Percentiles rank a stretch among this genome's conserved stretches.
Conservation (phyloP, 2,329 filamentous ascomycete genomes). For the Nemania diffusa region DNA sequence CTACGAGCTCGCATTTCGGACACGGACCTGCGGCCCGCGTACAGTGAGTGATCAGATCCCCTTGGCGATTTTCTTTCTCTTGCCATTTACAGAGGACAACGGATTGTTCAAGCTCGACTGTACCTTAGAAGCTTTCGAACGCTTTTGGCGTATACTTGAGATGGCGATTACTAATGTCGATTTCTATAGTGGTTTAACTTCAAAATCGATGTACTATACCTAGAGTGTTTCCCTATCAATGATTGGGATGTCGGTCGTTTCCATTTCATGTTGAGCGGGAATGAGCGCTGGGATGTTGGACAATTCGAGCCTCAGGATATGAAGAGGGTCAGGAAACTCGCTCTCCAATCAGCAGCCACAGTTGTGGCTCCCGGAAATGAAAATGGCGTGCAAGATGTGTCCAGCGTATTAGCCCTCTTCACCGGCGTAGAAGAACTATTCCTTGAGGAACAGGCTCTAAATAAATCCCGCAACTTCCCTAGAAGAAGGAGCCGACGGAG, state of each 20-base stretch:
- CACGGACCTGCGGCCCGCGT: conserved; percentile 35
- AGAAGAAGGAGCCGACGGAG: background rate
- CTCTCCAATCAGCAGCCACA: conserved; percentile 6
- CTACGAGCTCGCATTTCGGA: conserved; percentile 39
- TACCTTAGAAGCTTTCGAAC: background rate
- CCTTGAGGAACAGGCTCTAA: conserved; percentile 5
- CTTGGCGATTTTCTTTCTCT: background rate
- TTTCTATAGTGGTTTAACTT: conserved; percentile 40
- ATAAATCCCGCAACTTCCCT: background rate
- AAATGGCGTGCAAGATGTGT: background rate
- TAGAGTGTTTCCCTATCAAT: background rate
- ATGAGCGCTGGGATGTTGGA: conserved; percentile 30
- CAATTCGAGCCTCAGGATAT: conserved; percentile 37
- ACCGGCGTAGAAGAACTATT: conserved; percentile 28
- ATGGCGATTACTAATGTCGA: background rate
- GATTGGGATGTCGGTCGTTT: background rate
- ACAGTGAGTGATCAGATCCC: conserved; percentile 4
- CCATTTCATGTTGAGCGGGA: conserved; percentile 29
- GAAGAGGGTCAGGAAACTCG: conserved; percentile 32
- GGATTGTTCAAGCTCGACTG: background rate
- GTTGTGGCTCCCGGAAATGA: background rate
- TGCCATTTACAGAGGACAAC: background rate
- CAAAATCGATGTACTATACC: conserved; percentile 35
- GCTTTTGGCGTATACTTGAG: background rate
- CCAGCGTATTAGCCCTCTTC: conserved; percentile 23